Evolutionary conservation across 1,139 yeast species (phyloP), one percentile per base, ranked within the genome.

Genomic region (Nakaseomyces bracarensis): DNA sequence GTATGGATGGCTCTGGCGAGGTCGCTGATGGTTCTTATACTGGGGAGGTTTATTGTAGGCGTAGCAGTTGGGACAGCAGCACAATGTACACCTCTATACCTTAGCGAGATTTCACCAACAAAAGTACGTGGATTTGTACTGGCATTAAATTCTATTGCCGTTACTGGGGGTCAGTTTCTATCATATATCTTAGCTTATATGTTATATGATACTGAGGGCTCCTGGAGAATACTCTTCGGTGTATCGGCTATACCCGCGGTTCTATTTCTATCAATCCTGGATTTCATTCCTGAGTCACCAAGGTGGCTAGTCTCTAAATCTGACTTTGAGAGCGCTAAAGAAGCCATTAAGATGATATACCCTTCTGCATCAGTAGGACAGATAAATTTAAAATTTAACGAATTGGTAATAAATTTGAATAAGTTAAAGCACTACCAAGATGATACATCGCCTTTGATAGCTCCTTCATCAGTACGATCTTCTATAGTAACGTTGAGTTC

Each of bases 201-300:
- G 1, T 44, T 68, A 10, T 44, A 51, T 20, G 43, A 51, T 11
- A 36, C 50, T 2, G 43, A 45, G 3, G 46, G 58, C 29, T 66
- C 70, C 11, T 71, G 75, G 75, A 58, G 75, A 43, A 51, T 57
- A 26, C 60, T 71, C 51, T 63, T 71, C 37, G 62, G 64, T 3
- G 16, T 68, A 4, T 64, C 72, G 10, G 65, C 65, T 0, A 21
- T 69, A 1, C 74, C 74, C 1, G 69, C 74, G 2, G 19, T 63
- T 2, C 4, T 66, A 9, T 67, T 69, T 40, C 48, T 70, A 5
- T 34, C 60, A 3, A 42, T 60, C 10, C 55, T 69, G 19, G 65
- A 63, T 36, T 65, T 70, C 45, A 66, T 77, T 19, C 82, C 83
- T 1, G 83, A 78, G 52, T 71, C 79, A 3, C 83, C 83, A 2